Evolutionary conservation across 106 monocot genomes (phyloP).

Genomic region (Allium fistulosum): DNA sequence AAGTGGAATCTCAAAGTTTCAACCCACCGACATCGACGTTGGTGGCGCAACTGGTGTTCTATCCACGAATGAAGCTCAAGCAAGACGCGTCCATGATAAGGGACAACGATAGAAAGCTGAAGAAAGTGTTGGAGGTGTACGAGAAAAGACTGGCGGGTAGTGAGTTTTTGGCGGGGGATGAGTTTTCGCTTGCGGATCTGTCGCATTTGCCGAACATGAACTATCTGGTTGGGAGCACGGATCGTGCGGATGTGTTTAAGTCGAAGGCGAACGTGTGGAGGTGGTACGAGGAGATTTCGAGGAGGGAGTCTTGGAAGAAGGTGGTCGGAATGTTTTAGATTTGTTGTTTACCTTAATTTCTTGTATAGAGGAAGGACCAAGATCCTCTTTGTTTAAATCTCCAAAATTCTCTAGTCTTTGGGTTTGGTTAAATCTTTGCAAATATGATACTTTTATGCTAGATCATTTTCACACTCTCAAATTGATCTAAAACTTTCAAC

Average conservation of each 20-base stretch:
- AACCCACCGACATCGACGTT: constrained; percentile 32
- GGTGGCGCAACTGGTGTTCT: constrained; percentile 41
- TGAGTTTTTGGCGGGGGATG: constrained; percentile 45
- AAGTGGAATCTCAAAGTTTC: constrained; percentile 27
- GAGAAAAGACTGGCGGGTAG: constrained; percentile 33
- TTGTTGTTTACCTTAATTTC: background rate
- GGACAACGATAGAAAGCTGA: constrained; percentile 17
- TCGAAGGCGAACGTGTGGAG: constrained; percentile 39
- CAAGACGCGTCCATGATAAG: constrained; percentile 4
- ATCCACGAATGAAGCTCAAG: background rate
- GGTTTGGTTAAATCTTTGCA: no score
- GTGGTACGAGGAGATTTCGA: constrained; percentile 66
- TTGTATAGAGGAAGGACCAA: no score
- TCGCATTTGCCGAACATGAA: constrained; percentile 51
- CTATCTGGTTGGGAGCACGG: constrained; percentile 13
- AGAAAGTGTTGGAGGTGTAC: constrained; percentile 43
- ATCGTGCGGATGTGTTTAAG: constrained; percentile 16
- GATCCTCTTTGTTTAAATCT: no score
- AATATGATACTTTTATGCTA: no score
- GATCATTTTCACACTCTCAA: no score
- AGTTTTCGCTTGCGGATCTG: constrained; percentile 52
- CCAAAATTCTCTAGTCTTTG: no score
- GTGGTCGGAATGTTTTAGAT: constrained; percentile 18
- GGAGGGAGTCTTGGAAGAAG: constrained; percentile 39
- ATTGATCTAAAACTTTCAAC: no score